Evolutionary conservation across 2,329 filamentous ascomycete genomes (phyloP), one percentile per base, ranked within the genome.

Genomic region (Pleomassaria siparia): DNA sequence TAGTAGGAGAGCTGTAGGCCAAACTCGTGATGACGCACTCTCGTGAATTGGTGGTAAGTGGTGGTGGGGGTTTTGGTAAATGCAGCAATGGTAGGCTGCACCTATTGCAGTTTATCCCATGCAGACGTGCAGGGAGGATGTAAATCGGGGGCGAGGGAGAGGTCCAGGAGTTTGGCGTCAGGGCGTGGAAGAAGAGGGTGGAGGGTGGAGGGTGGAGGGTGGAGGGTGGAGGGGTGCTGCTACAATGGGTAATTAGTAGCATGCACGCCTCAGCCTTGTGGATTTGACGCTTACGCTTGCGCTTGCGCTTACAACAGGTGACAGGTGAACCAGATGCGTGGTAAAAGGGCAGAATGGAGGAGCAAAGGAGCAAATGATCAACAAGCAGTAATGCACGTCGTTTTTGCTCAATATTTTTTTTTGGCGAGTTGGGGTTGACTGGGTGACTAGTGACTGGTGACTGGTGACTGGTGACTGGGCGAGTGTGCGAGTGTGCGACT

Each of bases 81-180:
- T 41, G 50, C 46, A 47, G 50, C 45, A 41, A 26, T 43, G 33
- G 30, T 32, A 30, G 21, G 39, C 41, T 42, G 49, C 49, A 44
- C 12, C n/a, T 39, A 30, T 50, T 43, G 49, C 28, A 44, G 49
- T 45, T 47, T 35, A 47, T 40, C 25, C 32, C 33, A 47, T 53
- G 47, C 50, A 45, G 44, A n/a, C n/a, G 21, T 21, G 41, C 24
- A 44, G 36, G 30, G 20, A 30, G 46, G 21, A 24, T 28, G 24
- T 18, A 40, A 42, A 29, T 16, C 22, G 35, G 32, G 24, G 30
- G 6, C 25, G 13, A 21, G 35, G 24, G 29, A 51, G 33, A 33
- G 9, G 12, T 18, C 15, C 24, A 37, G 44, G 42, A 51, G 48
- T 42, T 43, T 42, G 29, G 50, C 24, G n/a, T 16, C 21, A 39